phyloP scores from a whole-genome alignment of 2,329 filamentous ascomycete genomes.

The Fusarium kyushuense region DNA sequence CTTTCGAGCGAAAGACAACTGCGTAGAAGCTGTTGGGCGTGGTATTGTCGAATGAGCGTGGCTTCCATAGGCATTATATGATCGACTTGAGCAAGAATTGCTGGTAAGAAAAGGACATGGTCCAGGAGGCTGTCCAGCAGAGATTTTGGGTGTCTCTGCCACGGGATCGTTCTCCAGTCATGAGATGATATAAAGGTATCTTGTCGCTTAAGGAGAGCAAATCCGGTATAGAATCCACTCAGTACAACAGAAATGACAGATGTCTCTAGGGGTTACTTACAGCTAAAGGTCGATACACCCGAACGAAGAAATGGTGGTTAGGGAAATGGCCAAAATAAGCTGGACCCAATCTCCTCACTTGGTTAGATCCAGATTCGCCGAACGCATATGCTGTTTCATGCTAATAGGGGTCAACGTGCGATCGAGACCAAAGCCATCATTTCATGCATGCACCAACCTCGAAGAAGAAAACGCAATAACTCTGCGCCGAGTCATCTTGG shows the following conservation, averaged over 20 bases:
- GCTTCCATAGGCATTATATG: conserved; percentile 55
- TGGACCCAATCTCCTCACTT: conserved; percentile 58
- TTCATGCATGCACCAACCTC: conserved; percentile 57
- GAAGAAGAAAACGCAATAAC: conserved; percentile 65
- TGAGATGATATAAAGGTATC: conserved; percentile 63
- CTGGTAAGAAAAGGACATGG: conserved; percentile 60
- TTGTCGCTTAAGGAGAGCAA: conserved; percentile 63
- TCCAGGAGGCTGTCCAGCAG: conserved; percentile 66
- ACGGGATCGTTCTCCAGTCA: conserved; percentile 66
- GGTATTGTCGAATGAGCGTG: conserved; percentile 57
- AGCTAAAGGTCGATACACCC: conserved; percentile 65
- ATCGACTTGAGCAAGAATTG: conserved; percentile 61
- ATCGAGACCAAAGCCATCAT: background rate
- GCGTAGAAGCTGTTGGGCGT: conserved; percentile 62
- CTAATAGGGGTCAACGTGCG: conserved; percentile 49
- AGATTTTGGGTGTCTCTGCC: conserved; percentile 64
- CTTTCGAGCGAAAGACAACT: conserved; percentile 62
- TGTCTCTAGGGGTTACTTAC: conserved; percentile 56
- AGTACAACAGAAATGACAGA: conserved; percentile 20
- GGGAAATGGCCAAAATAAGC: conserved; percentile 63
- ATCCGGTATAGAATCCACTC: conserved; percentile 54
- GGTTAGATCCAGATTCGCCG: conserved; percentile 54
- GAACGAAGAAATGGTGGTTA: conserved; percentile 68
- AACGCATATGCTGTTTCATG: conserved; percentile 59
- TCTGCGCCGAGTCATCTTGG: conserved; percentile 51